A percentile compares a stretch with the other conserved stretches of the same genome.
Evolutionary conservation across 176 grass and related monocot species (phyloP).

Genomic region (Rhynchospora tenuis): DNA sequence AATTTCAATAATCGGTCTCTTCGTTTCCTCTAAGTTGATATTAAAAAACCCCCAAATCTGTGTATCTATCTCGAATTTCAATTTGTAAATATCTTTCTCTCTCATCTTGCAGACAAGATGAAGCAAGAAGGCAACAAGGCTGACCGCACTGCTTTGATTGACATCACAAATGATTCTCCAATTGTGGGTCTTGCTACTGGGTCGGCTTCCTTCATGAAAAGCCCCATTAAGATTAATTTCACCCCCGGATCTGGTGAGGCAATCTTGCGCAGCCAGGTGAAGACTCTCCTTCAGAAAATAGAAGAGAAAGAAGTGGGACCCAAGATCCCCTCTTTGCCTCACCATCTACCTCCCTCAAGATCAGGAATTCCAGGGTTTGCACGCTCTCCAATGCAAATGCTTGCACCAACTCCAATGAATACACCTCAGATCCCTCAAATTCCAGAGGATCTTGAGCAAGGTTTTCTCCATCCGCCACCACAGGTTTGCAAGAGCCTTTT

Average conservation of each 20-base stretch:
- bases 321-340: slow-evolving; percentile 9
- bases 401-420: slow-evolving; percentile 65
- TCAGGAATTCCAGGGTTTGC: slow-evolving; percentile 30
- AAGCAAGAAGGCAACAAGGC: slow-evolving; percentile 21
- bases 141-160: slow-evolving; percentile 48
- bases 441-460: slow-evolving; percentile 32
- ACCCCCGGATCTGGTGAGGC: slow-evolving; percentile 68
- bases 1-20: not conserved
- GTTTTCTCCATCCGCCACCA: slow-evolving; percentile 36
- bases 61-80: not conserved
- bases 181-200: slow-evolving; percentile 61
- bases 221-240: slow-evolving; percentile 10
- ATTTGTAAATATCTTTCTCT: slow-evolving; percentile 10
- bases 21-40: not conserved
- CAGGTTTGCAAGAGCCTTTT: slow-evolving; percentile 29
- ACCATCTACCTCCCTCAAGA: slow-evolving; percentile 31
- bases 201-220: slow-evolving; percentile 36
- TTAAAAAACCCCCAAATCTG: not conserved
- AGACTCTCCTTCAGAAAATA: slow-evolving; percentile 77
- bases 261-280: slow-evolving; percentile 75
- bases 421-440: slow-evolving; percentile 59
- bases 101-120: slow-evolving; percentile 15
- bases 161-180: slow-evolving; percentile 94
- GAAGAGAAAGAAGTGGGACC: slow-evolving; percentile 31
- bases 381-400: slow-evolving; percentile 53